Base-by-base conservation (phyloP, 108 stramenopile species). In the Cylindrotheca closterium region DNA sequence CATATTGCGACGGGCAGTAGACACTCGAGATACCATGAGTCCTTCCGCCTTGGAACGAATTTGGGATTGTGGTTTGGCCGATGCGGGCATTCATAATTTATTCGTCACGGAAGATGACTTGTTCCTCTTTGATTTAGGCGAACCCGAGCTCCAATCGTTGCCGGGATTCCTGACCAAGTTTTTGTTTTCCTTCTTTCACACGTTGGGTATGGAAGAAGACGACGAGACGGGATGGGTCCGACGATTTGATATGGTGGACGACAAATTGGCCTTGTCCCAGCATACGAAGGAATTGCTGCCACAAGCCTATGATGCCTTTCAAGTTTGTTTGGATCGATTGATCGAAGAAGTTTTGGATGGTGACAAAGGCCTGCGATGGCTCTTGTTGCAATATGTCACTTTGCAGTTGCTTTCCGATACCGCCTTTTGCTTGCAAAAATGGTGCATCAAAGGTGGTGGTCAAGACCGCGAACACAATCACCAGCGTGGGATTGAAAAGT, bases 11-110 rank as follows among this genome's bases (percentile, higher is more conserved):
- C 34, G 53, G 18, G 76, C 76, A 4, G 66, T 67, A 1, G 59
- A 66, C 3, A 30, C 34, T 19, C 57, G 63, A 0, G 30, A 30
- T n/a, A 42, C 55, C 18, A 73, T 65, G 64, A 73, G 68, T 23
- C 49, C 51, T 2, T 56, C 60, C 29, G 82, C 80, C 32, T 78
- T 68, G 10, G 64, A 77, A 30, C 74, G 83, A 51, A 79, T 92
- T 30, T 92, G 90, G 90, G 88, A 77, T 4, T 84, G 82, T 47
- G 90, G 90, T 0, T 57, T 88, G 49, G 70, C 83, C n/a, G 90
- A 92, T 77, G 90, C 87, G 15, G 90, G 90, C 25, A 61, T 92
- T 24, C 90, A 92, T 67, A 92, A 92, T 71, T 57, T 84, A 7
- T 88, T 92, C 62, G 56, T 88, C 19, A 74, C 60, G 33, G 67